Percentiles rank a stretch among this genome's conserved stretches.
Conservation (phyloP, 345 rosid species). For the Raphanus sativus region DNA sequence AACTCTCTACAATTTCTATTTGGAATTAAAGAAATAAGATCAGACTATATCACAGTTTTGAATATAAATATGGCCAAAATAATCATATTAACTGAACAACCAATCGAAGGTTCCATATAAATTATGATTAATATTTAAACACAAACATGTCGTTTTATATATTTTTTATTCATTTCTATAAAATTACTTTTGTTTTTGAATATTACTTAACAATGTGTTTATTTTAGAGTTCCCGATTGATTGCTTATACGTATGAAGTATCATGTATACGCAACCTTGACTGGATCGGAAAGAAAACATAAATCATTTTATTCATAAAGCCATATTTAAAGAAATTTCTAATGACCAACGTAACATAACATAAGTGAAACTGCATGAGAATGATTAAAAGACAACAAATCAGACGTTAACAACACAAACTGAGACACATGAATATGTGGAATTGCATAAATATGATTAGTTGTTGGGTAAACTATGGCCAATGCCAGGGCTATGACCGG, state of each 20-base stretch:
- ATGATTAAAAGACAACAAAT: conserved; percentile 14
- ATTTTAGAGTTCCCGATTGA: background rate
- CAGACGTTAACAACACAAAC: background rate
- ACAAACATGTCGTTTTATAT: too few species aligned
- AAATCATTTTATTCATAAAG: conserved; percentile 19
- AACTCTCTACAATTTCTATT: background rate
- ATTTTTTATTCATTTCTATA: too few species aligned
- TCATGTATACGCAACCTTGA: conserved; percentile 1
- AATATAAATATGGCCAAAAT: background rate
- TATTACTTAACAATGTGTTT: background rate
- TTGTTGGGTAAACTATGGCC: conserved; percentile 44
- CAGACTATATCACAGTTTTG: background rate
- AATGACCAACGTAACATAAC: conserved; percentile 10
- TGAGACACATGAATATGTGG: conserved; percentile 12
- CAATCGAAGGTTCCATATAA: too few species aligned
- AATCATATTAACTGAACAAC: too few species aligned
- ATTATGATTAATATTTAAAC: too few species aligned
- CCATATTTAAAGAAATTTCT: background rate
- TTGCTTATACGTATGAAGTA: background rate
- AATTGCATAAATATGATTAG: conserved; percentile 20
- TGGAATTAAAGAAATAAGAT: background rate
- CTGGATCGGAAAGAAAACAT: background rate
- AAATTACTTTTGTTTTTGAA: too few species aligned
- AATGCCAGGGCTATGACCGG: conserved; percentile 68
- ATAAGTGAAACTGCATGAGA: conserved; percentile 2